Percentiles rank a stretch among this genome's conserved stretches.
phyloP scores from a whole-genome alignment of 192 early-diverging fungal genomes.

The Paraglomus brasilianum region DNA sequence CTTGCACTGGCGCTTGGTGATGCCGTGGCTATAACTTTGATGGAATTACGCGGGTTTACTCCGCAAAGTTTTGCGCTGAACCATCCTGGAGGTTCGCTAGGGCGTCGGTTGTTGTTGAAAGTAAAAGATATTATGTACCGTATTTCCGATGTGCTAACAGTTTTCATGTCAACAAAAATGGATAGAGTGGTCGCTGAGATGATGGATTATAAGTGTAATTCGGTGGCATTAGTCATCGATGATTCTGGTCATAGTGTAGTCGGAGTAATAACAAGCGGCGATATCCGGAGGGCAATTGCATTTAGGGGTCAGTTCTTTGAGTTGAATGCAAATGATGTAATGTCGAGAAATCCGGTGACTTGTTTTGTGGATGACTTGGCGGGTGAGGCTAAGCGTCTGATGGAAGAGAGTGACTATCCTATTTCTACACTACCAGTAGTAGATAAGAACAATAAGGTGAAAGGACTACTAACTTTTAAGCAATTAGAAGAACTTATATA shows the following conservation, averaged over 20 bases:
- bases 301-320: constrained; percentile 37
- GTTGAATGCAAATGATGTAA: constrained; percentile 36
- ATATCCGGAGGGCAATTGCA: constrained; percentile 37
- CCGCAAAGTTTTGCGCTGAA: constrained; percentile 45
- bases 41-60: constrained; percentile 37
- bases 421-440: constrained; percentile 40
- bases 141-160: constrained; percentile 28
- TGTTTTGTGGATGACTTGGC: constrained; percentile 34
- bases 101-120: constrained; percentile 38
- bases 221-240: constrained; percentile 39
- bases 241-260: constrained; percentile 25
- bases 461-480: constrained; percentile 19
- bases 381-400: constrained; percentile 35
- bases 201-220: constrained; percentile 36
- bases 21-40: constrained; percentile 42
- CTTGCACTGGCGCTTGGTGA: constrained; percentile 47
- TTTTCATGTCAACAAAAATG: constrained; percentile 27
- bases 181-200: constrained; percentile 42
- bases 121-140: constrained; percentile 38
- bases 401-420: constrained; percentile 26
- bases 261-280: constrained; percentile 43
- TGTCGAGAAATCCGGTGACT: constrained; percentile 33
- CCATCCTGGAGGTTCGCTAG: constrained; percentile 48
- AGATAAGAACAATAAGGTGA: constrained; percentile 26
- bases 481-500: no score